Evolutionary conservation across 169 alveolate species (phyloP), one percentile per base, ranked within the genome.

Genomic region (Perkinsus marinus): DNA sequence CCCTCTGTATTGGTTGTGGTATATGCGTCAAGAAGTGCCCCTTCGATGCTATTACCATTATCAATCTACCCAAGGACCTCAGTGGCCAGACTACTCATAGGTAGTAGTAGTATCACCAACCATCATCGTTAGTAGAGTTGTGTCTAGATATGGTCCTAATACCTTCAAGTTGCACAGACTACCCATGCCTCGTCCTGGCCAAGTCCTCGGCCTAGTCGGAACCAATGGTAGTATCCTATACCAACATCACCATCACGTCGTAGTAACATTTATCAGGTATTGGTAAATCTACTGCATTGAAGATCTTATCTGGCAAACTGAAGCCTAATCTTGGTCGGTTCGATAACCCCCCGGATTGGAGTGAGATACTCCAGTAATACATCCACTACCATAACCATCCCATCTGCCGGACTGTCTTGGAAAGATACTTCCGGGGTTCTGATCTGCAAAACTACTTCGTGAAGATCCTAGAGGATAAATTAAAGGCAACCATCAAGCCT

Each of bases 21-120:
- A 97, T 98, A 90, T 99, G 99, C 94, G 99, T 98, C 68, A 99
- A 99, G 96, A 98, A 98, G 94, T 99, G 99, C 94, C 99, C 99
- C 9, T 98, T 98, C 93, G 97, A 97, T 47, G 99, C 99, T 17
- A 99, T 99, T 90, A 96, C 97, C 41, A 98, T 99, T 93, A 99
- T 99, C 91, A 99, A 99, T 93, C 92, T 99, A 90, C 99, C 99
- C n/a, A 98, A 98, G 94, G 99, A 98, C 93, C 94, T 99, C 92
- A 97, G 97, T 90, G 96, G 93, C 94, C 96, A 95, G 90, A 95
- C 96, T 43, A 95, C 95, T 22, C 79, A 57, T 57, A 57, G 79
- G 79, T 57, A 57, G 26, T 57, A 57, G 26, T 57, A 57, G 0
- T 30, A 57, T 13, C 17, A 43, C 17, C 17, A 57, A 93, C 46